Base-by-base conservation (phyloP, 1,284 basidiomycete genomes). In the Ceraceosorus guamensis region DNA sequence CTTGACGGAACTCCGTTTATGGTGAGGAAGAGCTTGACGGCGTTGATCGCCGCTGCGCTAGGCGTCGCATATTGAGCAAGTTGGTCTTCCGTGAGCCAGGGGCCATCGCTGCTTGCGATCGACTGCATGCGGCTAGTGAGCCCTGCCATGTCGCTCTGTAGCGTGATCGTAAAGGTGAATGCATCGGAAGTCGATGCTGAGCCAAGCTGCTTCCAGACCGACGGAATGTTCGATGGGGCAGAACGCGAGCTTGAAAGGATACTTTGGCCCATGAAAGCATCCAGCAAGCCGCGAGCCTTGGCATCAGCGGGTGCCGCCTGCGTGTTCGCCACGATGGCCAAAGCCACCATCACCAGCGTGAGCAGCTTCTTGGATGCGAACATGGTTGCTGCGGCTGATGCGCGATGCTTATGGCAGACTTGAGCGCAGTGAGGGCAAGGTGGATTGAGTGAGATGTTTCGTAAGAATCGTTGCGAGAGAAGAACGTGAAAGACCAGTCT, bases 11-110 rank as follows among this genome's bases (percentile, higher is more conserved):
- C 46, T 13, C 58, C 52, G 32, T 55, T 33, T 4, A 30, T 30
- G 4, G 24, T 30, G 24, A 62, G 52, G 47, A 43, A 56, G 32
- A 34, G 18, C 16, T 48, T 39, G 10, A 62, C 53, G 24, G 60
- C 48, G 24, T 31, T 18, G 14, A 46, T 32, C 32, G 30, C 35
- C 13, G 53, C 49, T 11, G 43, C 7, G 35, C 48, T 34, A 18
- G 60, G 56, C 5, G 35, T 31, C 30, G 48, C 58, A 50, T 62
- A 62, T 32, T 33, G 32, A 14, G 48, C 48, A 6, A 62, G 31
- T 30, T 62, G 41, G n/a, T 60, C 60, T 13, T 24, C 46, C n/a
- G 35, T 52, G 31, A 62, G 54, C 59, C 59, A 61, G 14, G 33
- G 8, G 6, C 46, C 57, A 46, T 43, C 57, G 16, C 11, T 14